Evolutionary conservation across 495 filamentous ascomycete species (phyloP).

Genomic region (Coniosporium apollinis): DNA sequence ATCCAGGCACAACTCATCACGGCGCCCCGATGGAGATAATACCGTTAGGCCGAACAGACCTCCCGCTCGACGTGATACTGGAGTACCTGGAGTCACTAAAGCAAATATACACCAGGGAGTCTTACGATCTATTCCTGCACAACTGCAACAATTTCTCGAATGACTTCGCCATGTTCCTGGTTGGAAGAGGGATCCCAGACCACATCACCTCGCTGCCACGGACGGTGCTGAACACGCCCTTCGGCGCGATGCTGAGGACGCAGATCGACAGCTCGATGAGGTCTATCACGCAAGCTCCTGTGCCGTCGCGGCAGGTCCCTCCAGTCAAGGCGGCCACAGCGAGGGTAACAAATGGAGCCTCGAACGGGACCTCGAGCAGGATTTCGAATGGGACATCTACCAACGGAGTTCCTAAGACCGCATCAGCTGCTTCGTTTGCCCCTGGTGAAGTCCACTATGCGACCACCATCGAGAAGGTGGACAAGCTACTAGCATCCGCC

Average conservation of each 20-base stretch:
- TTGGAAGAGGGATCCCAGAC: conserved; percentile 76
- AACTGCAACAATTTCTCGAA: conserved; percentile 99
- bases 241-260: conserved; percentile 78
- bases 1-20: conserved; percentile 68
- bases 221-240: conserved; percentile 73
- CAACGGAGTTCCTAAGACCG: conserved; percentile 1
- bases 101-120: conserved; percentile 67
- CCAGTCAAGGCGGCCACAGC: neutral
- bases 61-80: conserved; percentile 68
- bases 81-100: conserved; percentile 80
- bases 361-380: neutral
- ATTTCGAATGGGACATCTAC: neutral
- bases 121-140: conserved; percentile 75
- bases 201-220: conserved; percentile 81
- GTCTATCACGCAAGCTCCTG: conserved; percentile 36
- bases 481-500: conserved; percentile 40
- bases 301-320: conserved; percentile 22
- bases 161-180: conserved; percentile 75
- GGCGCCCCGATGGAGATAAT: conserved; percentile 67
- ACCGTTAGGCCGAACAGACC: conserved; percentile 53
- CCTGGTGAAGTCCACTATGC: conserved; percentile 33
- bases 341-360: neutral
- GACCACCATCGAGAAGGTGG: conserved; percentile 38
- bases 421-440: neutral
- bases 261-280: conserved; percentile 61